These are phyloP conservation scores for Datisca glomerata DNA, from an alignment of 306 rosid species.

Conservation along the genomic window DNA sequence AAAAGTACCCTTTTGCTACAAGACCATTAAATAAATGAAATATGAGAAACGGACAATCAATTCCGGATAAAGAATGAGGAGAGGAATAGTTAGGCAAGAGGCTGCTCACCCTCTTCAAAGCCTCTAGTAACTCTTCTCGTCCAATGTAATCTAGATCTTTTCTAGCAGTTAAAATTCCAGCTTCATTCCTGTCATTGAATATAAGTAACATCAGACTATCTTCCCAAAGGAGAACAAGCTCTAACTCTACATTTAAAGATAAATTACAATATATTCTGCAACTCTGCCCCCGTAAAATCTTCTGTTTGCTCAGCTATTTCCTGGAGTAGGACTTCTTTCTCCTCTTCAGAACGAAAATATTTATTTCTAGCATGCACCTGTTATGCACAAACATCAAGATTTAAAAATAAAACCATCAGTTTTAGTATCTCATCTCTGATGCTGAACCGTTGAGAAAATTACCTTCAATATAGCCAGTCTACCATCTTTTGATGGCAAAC, in stretches of 20 bases:
- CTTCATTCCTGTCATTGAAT: constrained; percentile 75
- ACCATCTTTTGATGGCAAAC: constrained; percentile 93
- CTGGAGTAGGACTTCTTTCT: constrained; percentile 53
- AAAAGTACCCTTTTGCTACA: constrained; percentile 98
- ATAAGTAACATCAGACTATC: constrained; percentile 19
- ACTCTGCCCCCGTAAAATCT: constrained; percentile 98
- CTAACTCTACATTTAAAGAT: constrained; percentile 8
- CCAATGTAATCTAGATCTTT: constrained; percentile 89
- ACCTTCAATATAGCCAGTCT: constrained; percentile 93
- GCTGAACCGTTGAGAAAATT: constrained; percentile 6
- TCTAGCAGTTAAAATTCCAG: constrained; percentile 98
- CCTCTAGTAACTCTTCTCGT: constrained; percentile 83
- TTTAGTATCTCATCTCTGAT: not conserved
- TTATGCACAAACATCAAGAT: constrained; percentile 12
- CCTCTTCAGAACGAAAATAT: constrained; percentile 70
- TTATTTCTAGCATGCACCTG: constrained; percentile 98
- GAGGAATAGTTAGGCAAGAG: constrained; percentile 6
- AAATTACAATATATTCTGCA: constrained; percentile 85
- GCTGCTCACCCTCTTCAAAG: constrained; percentile 81
- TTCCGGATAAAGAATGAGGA: constrained; percentile 10
- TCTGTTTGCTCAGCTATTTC: constrained; percentile 85
- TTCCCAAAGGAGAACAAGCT: constrained; percentile 9
- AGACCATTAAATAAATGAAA: constrained; percentile 16
- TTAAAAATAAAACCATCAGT: not conserved
- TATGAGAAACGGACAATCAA: no score